A percentile compares a stretch with the other conserved stretches of the same genome.
phyloP scores from a whole-genome alignment of 2,329 filamentous ascomycete genomes.

The Penicillium corylophilum region DNA sequence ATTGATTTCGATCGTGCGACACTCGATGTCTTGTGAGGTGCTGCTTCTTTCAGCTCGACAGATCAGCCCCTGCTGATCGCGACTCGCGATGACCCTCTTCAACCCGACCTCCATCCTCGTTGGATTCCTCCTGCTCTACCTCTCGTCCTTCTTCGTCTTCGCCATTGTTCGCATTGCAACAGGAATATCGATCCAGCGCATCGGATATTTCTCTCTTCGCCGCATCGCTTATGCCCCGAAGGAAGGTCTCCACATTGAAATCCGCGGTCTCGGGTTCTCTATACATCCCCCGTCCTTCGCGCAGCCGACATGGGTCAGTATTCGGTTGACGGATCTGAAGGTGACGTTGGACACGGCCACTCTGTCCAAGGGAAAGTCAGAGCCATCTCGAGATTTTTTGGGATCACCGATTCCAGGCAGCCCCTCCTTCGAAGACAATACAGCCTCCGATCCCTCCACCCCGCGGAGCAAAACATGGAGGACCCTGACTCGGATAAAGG shows the following conservation, averaged over 20 bases:
- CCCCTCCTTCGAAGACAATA: slow-evolving; percentile 25
- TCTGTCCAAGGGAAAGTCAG: slow-evolving; percentile 42
- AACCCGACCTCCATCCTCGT: slow-evolving; percentile 81
- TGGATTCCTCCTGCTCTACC: slow-evolving; percentile 79
- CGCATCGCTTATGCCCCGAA: slow-evolving; percentile 85
- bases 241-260: slow-evolving; percentile 85
- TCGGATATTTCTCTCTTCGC: slow-evolving; percentile 88
- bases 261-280: slow-evolving; percentile 82
- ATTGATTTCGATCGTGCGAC: slow-evolving; percentile 4
- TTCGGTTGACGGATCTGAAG: slow-evolving; percentile 81
- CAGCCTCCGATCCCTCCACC: slow-evolving; percentile 14
- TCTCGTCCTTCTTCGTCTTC: slow-evolving; percentile 89
- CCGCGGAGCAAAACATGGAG: slow-evolving; percentile 74
- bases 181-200: slow-evolving; percentile 90
- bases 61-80: slow-evolving; percentile 36
- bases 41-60: slow-evolving; percentile 19
- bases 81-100: slow-evolving; percentile 46
- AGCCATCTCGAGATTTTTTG: slow-evolving; percentile 17
- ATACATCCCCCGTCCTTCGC: slow-evolving; percentile 94
- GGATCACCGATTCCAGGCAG: slow-evolving; percentile 23
- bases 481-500: slow-evolving; percentile 73
- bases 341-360: slow-evolving; percentile 76
- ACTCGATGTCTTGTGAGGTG: slow-evolving; percentile 21
- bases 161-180: slow-evolving; percentile 89
- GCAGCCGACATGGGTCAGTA: slow-evolving; percentile 92